Conservation (phyloP, 192 early-diverging fungal genomes). For the Paraglomus brasilianum region DNA sequence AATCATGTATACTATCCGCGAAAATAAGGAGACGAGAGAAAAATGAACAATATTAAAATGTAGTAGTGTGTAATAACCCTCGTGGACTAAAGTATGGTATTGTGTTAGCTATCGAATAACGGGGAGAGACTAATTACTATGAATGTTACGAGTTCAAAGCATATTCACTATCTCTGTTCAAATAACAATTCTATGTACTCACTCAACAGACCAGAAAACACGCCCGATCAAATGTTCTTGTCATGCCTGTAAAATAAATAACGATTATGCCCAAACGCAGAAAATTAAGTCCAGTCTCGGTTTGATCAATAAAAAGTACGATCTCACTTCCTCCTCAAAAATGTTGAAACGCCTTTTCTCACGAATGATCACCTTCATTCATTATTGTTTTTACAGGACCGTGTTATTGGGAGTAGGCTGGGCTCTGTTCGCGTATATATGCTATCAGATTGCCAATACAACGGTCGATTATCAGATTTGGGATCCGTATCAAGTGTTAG, state of each 20-base stretch:
- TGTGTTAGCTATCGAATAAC: background rate
- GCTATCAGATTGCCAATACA: slow-evolving; percentile 62
- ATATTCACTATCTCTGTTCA: too few species aligned
- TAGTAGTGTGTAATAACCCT: background rate
- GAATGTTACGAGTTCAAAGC: too few species aligned
- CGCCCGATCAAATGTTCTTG: too few species aligned
- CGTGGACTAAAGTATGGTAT: background rate
- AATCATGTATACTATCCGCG: too few species aligned
- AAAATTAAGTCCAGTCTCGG: background rate
- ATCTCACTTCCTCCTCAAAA: background rate
- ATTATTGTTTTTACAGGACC: slow-evolving; percentile 30
- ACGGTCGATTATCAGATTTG: slow-evolving; percentile 68
- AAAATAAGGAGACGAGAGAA: too few species aligned
- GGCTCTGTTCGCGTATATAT: slow-evolving; percentile 63
- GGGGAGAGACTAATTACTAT: too few species aligned
- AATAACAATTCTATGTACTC: too few species aligned
- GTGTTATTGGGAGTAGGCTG: slow-evolving; percentile 61
- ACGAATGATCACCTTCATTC: background rate
- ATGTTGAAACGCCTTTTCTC: background rate
- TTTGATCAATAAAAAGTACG: background rate
- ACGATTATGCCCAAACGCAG: too few species aligned
- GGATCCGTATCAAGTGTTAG: slow-evolving; percentile 95
- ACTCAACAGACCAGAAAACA: too few species aligned
- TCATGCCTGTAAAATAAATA: too few species aligned
- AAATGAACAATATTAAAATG: background rate